Conservation (phyloP, 768 basidiomycete species). For the Tulasnella sp. region DNA sequence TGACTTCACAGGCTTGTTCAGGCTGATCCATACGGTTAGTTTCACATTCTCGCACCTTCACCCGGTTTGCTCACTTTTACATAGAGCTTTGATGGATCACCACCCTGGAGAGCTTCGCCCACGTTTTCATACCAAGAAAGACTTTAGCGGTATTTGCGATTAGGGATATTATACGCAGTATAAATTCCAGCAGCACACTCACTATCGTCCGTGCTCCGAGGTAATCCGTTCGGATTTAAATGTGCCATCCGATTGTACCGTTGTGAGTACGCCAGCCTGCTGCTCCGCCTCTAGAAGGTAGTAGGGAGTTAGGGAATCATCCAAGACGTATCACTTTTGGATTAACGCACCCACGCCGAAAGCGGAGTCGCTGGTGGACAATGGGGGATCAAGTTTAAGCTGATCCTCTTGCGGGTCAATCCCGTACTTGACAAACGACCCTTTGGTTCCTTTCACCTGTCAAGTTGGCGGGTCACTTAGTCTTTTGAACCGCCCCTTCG, state of each 20-base stretch:
- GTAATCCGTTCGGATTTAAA: constrained; percentile 6
- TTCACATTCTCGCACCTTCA: constrained; percentile 13
- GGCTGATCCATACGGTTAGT: constrained; percentile 29
- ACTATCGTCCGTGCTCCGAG: constrained; percentile 27
- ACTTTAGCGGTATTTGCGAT: not conserved
- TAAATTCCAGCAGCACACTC: not conserved
- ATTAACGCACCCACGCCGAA: constrained; percentile 29
- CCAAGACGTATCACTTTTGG: no score
- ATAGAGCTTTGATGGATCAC: constrained; percentile 12
- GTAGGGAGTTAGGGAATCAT: no score
- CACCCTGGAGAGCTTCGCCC: constrained; percentile 24
- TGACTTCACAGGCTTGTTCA: constrained; percentile 37
- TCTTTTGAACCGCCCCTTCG: not conserved
- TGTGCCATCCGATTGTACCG: constrained; percentile 16
- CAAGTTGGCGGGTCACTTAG: not conserved
- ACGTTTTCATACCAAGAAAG: constrained; percentile 26
- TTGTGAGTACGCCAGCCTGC: constrained; percentile 28
- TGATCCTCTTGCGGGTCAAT: constrained; percentile 39
- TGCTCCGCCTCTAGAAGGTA: constrained; percentile 19
- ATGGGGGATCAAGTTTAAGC: constrained; percentile 30
- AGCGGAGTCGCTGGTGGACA: constrained; percentile 17
- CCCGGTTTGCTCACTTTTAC: constrained; percentile 15
- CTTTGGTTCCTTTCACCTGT: constrained; percentile 36
- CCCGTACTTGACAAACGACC: constrained; percentile 38
- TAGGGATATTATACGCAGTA: not conserved